Base-by-base conservation (phyloP, 305 asterid genomes). In the Plantago coronopus region DNA sequence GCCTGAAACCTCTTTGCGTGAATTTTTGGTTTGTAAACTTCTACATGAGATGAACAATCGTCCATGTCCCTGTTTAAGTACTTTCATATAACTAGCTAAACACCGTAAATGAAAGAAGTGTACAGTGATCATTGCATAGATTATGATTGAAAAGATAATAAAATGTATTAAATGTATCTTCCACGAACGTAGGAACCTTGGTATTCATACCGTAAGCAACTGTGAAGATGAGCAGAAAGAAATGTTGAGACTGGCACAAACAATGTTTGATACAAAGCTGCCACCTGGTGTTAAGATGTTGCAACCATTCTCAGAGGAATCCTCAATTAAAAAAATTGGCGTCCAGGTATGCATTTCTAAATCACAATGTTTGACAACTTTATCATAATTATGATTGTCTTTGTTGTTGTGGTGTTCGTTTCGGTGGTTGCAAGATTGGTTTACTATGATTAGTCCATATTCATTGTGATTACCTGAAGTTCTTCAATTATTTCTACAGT, bases 201-300 rank as follows among this genome's bases (percentile, higher is more conserved):
- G 99, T 21, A 94, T 94, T 49, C 71, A 74, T 74, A 89, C 95
- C 66, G 62, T 85, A 63, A 75, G 79, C 81, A 82, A 75, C 48
- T 84, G 95, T 48, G 69, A 78, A 76, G 74, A 86, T 71, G 96
- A 85, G 77, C 88, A 79, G 71, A 69, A 76, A 31, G 96, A 94
- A 77, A 15, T 94, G 89, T 74, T 89, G 68, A 83, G 54, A 68
- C 75, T 94, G 76, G 96, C 99, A 17, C 82, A 83, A 46, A 80
- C 95, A 49, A 85, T 94, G 97, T 94, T 94, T 46, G 99, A 94
- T 62, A 94, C 99, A 29, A 88, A 87, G 83, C 82, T 94, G 53
- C 97, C 99, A 21, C 95, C 97, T 64, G 97, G 97, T 1, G 94
- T 87, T 22, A 85, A 70, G 3, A 84, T 87, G 90, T 64, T 94